Percentiles rank a stretch among this genome's conserved stretches.
These are phyloP conservation scores for Fusarium algeriense DNA, from an alignment of 2,329 filamentous ascomycete species.

Conservation along the genomic window DNA sequence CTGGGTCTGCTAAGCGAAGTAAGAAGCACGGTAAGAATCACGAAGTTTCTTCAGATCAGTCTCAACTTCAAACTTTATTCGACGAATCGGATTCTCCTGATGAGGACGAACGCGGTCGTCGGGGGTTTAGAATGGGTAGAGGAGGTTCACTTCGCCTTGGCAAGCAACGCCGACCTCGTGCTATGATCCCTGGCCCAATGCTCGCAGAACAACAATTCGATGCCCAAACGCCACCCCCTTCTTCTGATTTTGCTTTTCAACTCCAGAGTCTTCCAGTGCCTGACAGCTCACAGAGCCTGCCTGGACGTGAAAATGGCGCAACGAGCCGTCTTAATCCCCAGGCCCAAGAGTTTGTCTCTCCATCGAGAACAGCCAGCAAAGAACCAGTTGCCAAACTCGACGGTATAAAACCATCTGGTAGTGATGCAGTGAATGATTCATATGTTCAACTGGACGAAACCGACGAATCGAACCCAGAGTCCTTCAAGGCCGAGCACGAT, in stretches of 20 bases:
- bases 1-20: slow-evolving; percentile 30
- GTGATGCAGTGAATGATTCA: neutral
- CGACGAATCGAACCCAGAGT: neutral
- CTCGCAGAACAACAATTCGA: slow-evolving; percentile 30
- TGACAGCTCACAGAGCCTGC: neutral
- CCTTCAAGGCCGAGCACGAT: neutral
- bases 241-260: slow-evolving; percentile 32
- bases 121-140: slow-evolving; percentile 45
- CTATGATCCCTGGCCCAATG: slow-evolving; percentile 28
- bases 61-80: neutral
- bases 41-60: neutral
- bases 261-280: neutral
- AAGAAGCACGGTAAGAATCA: slow-evolving; percentile 19
- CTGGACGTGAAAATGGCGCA: slow-evolving; percentile 4
- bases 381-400: neutral
- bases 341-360: slow-evolving; percentile 44
- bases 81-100: slow-evolving; percentile 20
- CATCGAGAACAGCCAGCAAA: slow-evolving; percentile 17
- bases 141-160: slow-evolving; percentile 53
- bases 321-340: slow-evolving; percentile 33
- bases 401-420: neutral
- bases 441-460: neutral
- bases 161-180: slow-evolving; percentile 48
- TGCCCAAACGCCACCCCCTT: slow-evolving; percentile 14
- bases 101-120: slow-evolving; percentile 27